Evolutionary conservation across 1,284 basidiomycete genomes (phyloP).

Genomic region (Calocybe gambosa): DNA sequence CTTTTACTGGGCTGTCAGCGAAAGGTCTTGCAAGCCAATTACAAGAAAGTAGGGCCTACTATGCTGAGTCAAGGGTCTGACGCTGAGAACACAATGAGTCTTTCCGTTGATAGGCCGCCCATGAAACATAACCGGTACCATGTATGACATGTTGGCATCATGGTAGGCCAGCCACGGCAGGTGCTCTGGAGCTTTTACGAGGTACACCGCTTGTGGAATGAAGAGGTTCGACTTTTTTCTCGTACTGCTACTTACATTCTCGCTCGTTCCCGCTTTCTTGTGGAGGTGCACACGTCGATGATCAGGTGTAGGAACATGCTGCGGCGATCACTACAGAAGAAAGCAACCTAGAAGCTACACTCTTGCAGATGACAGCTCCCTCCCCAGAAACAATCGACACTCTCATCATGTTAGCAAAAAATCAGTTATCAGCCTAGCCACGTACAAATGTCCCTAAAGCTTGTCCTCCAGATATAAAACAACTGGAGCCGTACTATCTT

Average conservation of each 20-base stretch:
- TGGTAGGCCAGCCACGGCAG: not conserved
- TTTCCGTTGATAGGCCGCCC: not conserved
- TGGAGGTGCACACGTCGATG: not conserved
- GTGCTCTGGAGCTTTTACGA: not conserved
- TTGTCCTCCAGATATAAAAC: not conserved
- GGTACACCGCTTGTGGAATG: constrained; percentile 2
- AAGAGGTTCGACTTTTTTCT: not conserved
- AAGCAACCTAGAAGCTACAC: constrained; percentile 6
- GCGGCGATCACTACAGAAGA: constrained; percentile 4
- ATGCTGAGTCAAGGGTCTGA: constrained; percentile 1
- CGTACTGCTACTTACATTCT: constrained; percentile 4
- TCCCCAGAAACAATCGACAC: not conserved
- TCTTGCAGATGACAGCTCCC: not conserved
- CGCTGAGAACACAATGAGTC: not conserved
- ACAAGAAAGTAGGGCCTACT: not conserved
- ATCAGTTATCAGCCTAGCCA: constrained; percentile 1
- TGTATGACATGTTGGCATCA: not conserved
- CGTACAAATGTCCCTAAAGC: not conserved
- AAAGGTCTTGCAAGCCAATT: not conserved
- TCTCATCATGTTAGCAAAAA: not conserved
- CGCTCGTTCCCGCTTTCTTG: not conserved
- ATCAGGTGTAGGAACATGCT: not conserved
- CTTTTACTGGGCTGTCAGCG: not conserved
- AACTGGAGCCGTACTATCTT: not conserved
- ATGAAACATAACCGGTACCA: constrained; percentile 1